Evolutionary conservation across 306 rosid genomes (phyloP).

Genomic region (Cercis canadensis): DNA sequence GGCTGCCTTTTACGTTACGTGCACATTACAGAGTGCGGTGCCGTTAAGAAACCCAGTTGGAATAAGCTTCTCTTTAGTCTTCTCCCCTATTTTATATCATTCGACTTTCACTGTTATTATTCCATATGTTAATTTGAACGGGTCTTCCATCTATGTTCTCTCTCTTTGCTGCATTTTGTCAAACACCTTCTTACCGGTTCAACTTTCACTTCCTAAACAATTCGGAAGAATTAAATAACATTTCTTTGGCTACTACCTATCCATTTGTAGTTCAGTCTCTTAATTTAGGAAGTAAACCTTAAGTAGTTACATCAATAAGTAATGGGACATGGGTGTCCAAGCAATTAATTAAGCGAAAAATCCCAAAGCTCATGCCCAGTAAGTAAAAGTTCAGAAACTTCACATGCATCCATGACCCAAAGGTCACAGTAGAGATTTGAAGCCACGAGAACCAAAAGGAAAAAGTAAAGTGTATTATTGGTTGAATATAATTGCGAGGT

Average conservation of each 20-base stretch:
- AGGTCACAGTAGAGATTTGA: no score
- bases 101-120: no score
- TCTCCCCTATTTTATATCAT: no score
- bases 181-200: conserved; percentile 14
- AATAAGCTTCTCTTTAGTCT: conserved; percentile 14
- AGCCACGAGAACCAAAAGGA: no score
- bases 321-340: not conserved
- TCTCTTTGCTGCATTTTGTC: conserved; percentile 19
- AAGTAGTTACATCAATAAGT: conserved; percentile 1
- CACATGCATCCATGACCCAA: conserved; percentile 4
- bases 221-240: not conserved
- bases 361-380: not conserved
- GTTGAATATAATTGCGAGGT: conserved; percentile 11
- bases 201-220: not conserved
- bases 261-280: not conserved
- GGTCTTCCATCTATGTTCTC: not conserved
- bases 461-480: not conserved
- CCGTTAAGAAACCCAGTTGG: conserved; percentile 48
- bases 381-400: not conserved
- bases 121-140: not conserved
- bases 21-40: conserved; percentile 34
- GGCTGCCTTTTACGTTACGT: conserved; percentile 35
- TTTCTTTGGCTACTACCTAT: not conserved
- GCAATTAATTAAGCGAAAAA: not conserved
- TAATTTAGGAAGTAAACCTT: conserved; percentile 9